Evolutionary conservation across 164 flowering plant genomes (phyloP), one percentile per base, ranked within the genome.

Genomic region (Berberis thunbergii): DNA sequence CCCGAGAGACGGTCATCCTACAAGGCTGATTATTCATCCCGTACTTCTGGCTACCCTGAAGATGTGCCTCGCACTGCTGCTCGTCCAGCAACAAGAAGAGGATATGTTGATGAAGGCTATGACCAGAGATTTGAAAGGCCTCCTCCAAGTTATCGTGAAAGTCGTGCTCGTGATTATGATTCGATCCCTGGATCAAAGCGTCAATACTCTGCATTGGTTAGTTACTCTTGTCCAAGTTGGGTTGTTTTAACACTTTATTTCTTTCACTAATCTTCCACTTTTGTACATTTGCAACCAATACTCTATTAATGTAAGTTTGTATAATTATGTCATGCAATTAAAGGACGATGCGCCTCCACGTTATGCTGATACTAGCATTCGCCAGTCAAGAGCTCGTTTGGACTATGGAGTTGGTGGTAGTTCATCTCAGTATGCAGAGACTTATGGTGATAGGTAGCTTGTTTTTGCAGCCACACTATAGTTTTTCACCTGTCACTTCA

Each of bases 291-390:
- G 11, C 60, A 57, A 10, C 43, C 45, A 3, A 57, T 1, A 57
- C 4, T 41, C 55, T 49, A 11, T 52, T 52, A 12, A 52, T 6
- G 52, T 56, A 38, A 56, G 4, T 48, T 52, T 52, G 12, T 69
- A 10, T 57, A 57, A 41, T 43, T 49, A 4, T 64, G 12, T 59
- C 44, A 7, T 53, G 50, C 48, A 40, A 7, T 61, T 3, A 43
- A 49, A 94, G 99, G 95, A 85, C 72, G 99, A 89, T 76, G 84
- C 77, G 42, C 92, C 91, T 73, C 78, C 95, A 12, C 91, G 90
- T 10, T 94, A 91, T 80, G 74, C 84, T 67, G 99, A 94, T 66
- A 41, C 84, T n/a, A 72, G 83, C 64, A 67, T 72, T 26, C 89
- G 99, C 45, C 96, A 83, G n/a, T 84, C 96, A 63, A 86, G 97